Conservation (phyloP, 345 rosid genomes). For the Citrus trifoliata region DNA sequence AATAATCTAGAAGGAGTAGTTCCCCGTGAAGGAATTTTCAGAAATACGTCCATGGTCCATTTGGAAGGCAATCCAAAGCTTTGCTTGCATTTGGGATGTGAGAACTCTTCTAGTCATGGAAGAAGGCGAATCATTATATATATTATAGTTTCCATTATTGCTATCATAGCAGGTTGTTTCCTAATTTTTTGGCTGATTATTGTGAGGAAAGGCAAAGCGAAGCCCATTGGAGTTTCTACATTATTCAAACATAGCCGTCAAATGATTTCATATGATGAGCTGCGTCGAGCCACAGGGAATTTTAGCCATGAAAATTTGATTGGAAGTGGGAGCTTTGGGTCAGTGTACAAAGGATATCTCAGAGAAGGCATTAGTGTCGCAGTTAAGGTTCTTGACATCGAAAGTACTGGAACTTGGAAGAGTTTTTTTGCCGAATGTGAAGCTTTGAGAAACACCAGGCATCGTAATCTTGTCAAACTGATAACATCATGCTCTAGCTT, state of each 20-base stretch:
- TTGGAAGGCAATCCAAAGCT: constrained; percentile 11
- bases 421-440: constrained; percentile 51
- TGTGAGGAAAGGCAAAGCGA: constrained; percentile 19
- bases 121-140: constrained; percentile 7
- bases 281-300: constrained; percentile 38
- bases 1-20: constrained; percentile 43
- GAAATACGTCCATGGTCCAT: constrained; percentile 9
- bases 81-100: neutral
- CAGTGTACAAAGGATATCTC: constrained; percentile 21
- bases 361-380: too few species aligned
- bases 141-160: constrained; percentile 15
- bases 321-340: constrained; percentile 48
- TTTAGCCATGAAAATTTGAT: constrained; percentile 36
- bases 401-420: constrained; percentile 31
- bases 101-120: neutral
- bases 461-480: constrained; percentile 50
- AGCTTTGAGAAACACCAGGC: constrained; percentile 46
- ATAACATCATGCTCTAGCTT: constrained; percentile 50
- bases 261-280: constrained; percentile 41
- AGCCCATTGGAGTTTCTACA: neutral
- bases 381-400: constrained; percentile 23
- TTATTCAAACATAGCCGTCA: constrained; percentile 14
- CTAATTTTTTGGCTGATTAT: constrained; percentile 11
- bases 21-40: constrained; percentile 32
- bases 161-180: constrained; percentile 9